Evolutionary conservation across 2,329 filamentous ascomycete genomes (phyloP).

Genomic region (Periconia sp.): DNA sequence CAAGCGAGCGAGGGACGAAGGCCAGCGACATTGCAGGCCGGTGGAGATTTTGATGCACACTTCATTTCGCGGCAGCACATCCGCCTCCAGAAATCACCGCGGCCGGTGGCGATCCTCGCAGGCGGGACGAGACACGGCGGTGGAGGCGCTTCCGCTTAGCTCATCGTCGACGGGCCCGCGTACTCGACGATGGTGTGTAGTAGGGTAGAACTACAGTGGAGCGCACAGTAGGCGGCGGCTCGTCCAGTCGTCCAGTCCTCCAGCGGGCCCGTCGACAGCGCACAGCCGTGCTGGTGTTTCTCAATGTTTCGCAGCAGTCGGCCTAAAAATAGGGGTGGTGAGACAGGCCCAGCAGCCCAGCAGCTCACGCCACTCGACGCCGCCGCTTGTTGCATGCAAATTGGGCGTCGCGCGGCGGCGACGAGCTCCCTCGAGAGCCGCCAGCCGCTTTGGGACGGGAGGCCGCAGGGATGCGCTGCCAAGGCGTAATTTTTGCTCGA

Average conservation of each 20-base stretch:
- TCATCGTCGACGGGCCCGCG: no score
- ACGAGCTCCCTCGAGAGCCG: conserved; percentile 13
- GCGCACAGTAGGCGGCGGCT: no score
- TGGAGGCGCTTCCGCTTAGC: no score
- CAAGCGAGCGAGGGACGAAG: background rate
- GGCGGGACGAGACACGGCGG: no score
- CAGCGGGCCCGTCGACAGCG: no score
- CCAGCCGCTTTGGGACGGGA: no score
- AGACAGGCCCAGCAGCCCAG: conserved; percentile 5
- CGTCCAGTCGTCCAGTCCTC: no score
- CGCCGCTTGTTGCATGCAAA: conserved; percentile 4
- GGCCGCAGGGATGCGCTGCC: no score
- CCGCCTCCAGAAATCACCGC: background rate
- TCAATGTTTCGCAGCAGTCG: conserved; percentile 1
- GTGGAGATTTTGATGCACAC: conserved; percentile 2
- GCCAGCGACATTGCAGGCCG: background rate
- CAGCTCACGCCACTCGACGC: conserved; percentile 17
- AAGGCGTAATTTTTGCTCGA: conserved; percentile 13
- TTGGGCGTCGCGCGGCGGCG: conserved; percentile 23
- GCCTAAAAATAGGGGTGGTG: conserved; percentile 26
- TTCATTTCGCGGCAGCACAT: background rate
- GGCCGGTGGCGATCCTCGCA: no score
- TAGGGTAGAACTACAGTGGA: no score
- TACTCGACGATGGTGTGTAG: no score
- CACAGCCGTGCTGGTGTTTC: conserved; percentile 2